phyloP scores from a whole-genome alignment of 2,329 filamentous ascomycete genomes.

The Cordyceps pruinosa region DNA sequence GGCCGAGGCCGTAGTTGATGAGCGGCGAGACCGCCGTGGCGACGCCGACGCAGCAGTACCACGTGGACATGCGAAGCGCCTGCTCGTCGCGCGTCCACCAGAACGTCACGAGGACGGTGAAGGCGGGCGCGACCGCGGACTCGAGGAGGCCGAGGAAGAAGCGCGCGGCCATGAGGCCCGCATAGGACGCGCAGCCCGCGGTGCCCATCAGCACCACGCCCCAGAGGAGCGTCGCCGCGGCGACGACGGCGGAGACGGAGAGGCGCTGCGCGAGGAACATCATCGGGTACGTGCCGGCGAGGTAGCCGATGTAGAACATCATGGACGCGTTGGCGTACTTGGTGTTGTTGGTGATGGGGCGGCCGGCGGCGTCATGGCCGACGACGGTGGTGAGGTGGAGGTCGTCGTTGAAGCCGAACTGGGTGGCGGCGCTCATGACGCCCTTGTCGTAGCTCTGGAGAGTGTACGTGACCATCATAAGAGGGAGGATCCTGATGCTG shows the following conservation, averaged over 20 bases:
- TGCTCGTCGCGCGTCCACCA: constrained; percentile 6
- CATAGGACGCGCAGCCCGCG: constrained; percentile 21
- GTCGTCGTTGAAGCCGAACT: constrained; percentile 7
- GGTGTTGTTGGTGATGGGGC: constrained; percentile 7
- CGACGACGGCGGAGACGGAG: constrained; percentile 23
- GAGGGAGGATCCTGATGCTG: constrained; percentile 9
- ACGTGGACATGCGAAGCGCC: background rate
- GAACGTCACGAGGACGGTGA: background rate
- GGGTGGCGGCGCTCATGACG: constrained; percentile 11
- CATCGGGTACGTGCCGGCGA: constrained; percentile 32
- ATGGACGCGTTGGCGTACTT: constrained; percentile 17
- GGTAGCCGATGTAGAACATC: constrained; percentile 42
- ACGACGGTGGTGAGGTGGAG: constrained; percentile 7
- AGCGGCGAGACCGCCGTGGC: constrained; percentile 54
- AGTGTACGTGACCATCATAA: constrained; percentile 13
- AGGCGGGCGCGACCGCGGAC: background rate
- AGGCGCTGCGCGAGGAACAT: constrained; percentile 25
- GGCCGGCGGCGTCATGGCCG: constrained; percentile 9
- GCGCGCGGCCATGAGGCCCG: background rate
- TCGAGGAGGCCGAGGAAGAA: constrained; percentile 1
- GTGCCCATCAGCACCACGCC: constrained; percentile 33
- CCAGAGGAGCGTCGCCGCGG: constrained; percentile 22
- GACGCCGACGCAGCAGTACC: constrained; percentile 40
- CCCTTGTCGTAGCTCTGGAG: constrained; percentile 15
- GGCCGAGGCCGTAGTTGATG: constrained; percentile 53